Evolutionary conservation across 495 filamentous ascomycete genomes (phyloP), one percentile per base, ranked within the genome.

Genomic region (Aspergillus egyptiacus): DNA sequence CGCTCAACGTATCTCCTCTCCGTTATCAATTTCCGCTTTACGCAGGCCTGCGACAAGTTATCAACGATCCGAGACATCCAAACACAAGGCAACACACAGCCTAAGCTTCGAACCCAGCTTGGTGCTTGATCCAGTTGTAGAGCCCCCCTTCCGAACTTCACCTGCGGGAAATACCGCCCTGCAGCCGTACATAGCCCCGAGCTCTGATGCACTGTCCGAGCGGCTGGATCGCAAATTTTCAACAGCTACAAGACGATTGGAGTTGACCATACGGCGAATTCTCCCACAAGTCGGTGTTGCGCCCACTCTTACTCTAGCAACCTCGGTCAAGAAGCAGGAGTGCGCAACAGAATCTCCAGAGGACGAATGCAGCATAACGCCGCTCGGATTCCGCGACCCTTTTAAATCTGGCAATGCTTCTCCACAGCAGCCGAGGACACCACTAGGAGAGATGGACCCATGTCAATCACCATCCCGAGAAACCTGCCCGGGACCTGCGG

Each of bases 11-110:
- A 9, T 52, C 63, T 36, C n/a, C n/a, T 78, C 79, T 35, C 71
- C 80, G 14, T 74, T 80, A 52, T 61, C 81, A 44, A 66, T 79
- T 11, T 77, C 19, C 32, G 24, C 76, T 5, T 69, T 90, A 39
- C 78, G 86, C 46, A 74, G 89, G 59, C 89, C 89, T 17, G 89
- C 86, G 14, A 94, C 90, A 14, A 94, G 89, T 64, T 84, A 94
- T 67, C 89, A 95, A 64, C 75, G 88, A 49, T 84, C 86, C 2
- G 85, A 83, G 14, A 86, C 83, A 1, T 66, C 87, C 31, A 78
- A 81, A 49, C 74, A 83, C 20, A 62, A 59, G 36, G 59, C 63
- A 18, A 60, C 61, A 13, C 54, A 66, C 15, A 57, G 57, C 32
- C 32, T 64, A n/a, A 60, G 62, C 22, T 70, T 68, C 19, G 65